Percentiles rank a stretch among this genome's conserved stretches.
These are phyloP conservation scores for Metschnikowia aberdeeniae DNA, from an alignment of 805 yeast species.

Conservation along the genomic window DNA sequence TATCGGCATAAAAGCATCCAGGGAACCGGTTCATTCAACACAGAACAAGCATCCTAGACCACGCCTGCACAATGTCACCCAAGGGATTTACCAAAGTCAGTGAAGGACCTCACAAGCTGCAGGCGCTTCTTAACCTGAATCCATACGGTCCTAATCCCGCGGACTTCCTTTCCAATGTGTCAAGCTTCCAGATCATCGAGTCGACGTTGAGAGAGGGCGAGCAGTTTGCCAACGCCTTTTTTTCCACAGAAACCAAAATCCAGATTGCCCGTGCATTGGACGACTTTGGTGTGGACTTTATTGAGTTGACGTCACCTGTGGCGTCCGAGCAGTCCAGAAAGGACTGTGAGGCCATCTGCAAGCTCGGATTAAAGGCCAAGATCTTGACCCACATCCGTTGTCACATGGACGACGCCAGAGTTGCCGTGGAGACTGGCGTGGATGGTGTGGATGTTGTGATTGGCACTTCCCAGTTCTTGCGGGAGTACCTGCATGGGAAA, in stretches of 20 bases:
- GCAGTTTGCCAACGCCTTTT: conserved; percentile 97
- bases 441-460: conserved; percentile 99
- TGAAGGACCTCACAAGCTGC: conserved; percentile 30
- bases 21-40: not conserved
- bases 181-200: conserved; percentile 86
- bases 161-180: conserved; percentile 86
- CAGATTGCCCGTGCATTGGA: conserved; percentile 96
- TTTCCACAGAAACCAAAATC: conserved; percentile 89
- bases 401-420: conserved; percentile 97
- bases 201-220: conserved; percentile 97
- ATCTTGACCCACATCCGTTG: conserved; percentile 95
- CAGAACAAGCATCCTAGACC: not conserved
- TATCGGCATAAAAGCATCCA: too few species aligned
- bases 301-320: conserved; percentile 95
- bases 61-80: conserved; percentile 22
- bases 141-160: conserved; percentile 97
- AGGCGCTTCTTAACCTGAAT: conserved; percentile 35
- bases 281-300: conserved; percentile 97
- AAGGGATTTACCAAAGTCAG: conserved; percentile 35
- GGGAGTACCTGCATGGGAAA: conserved; percentile 95
- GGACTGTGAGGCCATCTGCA: conserved; percentile 98
- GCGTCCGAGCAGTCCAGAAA: conserved; percentile 90
- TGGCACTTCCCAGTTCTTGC: conserved; percentile 92
- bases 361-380: conserved; percentile 92
- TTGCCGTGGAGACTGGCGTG: conserved; percentile 97